A percentile compares a stretch with the other conserved stretches of the same genome.
These are phyloP conservation scores for Herpetospermum pedunculosum DNA, from an alignment of 306 rosid species.

Conservation along the genomic window DNA sequence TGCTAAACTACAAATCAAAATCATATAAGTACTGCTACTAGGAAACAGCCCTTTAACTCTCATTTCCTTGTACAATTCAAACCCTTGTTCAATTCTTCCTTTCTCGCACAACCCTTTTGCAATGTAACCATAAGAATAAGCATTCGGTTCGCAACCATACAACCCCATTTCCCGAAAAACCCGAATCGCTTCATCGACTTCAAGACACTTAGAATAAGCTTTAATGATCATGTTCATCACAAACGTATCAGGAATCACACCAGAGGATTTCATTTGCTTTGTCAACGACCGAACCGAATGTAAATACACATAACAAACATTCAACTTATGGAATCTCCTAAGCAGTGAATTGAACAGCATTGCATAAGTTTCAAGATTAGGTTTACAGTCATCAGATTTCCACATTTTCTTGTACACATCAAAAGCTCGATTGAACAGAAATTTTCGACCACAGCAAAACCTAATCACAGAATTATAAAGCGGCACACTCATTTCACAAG, in stretches of 20 bases:
- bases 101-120: conserved; percentile 84
- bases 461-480: conserved; percentile 60
- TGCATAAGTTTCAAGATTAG: conserved; percentile 60
- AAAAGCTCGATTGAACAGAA: conserved; percentile 57
- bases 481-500: conserved; percentile 53
- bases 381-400: conserved; percentile 43
- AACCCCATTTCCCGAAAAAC: conserved; percentile 76
- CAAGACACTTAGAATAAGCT: conserved; percentile 67
- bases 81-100: conserved; percentile 69
- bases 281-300: conserved; percentile 56
- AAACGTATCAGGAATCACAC: conserved; percentile 72
- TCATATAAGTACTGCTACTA: conserved; percentile 47
- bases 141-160: conserved; percentile 77
- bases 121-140: conserved; percentile 58
- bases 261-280: conserved; percentile 69
- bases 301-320: conserved; percentile 56
- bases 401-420: conserved; percentile 80
- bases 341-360: conserved; percentile 52
- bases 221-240: conserved; percentile 79
- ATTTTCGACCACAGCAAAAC: conserved; percentile 49
- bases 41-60: conserved; percentile 47
- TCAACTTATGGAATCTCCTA: conserved; percentile 52
- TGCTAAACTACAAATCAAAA: conserved; percentile 55
- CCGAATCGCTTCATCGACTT: conserved; percentile 67
- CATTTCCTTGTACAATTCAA: conserved; percentile 67